Percentiles rank a stretch among this genome's conserved stretches.
phyloP scores from a whole-genome alignment of 1,284 basidiomycete species.

The Moesziomyces parantarcticus region DNA sequence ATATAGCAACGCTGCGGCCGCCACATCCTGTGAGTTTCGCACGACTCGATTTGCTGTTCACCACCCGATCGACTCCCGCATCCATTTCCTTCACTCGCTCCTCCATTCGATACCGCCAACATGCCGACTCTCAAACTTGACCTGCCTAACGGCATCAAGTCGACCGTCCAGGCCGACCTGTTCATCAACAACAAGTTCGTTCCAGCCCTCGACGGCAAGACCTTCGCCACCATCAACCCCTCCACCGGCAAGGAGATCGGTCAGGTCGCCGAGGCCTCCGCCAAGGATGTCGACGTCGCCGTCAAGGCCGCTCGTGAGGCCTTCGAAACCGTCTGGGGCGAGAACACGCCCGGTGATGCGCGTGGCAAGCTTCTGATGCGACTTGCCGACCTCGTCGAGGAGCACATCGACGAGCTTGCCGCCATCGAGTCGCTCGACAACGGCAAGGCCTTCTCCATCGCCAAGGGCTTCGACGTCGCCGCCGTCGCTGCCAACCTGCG shows the following conservation, averaged over 20 bases:
- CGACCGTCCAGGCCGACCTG: conserved; percentile 56
- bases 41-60: background rate
- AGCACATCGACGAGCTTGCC: conserved; percentile 76
- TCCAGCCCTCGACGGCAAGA: conserved; percentile 60
- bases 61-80: background rate
- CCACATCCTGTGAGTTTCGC: too few species aligned
- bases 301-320: conserved; percentile 62
- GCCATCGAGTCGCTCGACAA: conserved; percentile 74
- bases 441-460: conserved; percentile 80
- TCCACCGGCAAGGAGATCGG: conserved; percentile 63
- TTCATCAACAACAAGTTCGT: conserved; percentile 66
- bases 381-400: conserved; percentile 80
- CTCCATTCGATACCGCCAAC: conserved; percentile 3
- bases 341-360: conserved; percentile 72
- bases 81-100: background rate
- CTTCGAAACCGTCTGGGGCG: conserved; percentile 58
- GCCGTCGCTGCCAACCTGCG: conserved; percentile 74
- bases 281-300: conserved; percentile 62
- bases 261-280: conserved; percentile 61
- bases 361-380: conserved; percentile 76
- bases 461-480: conserved; percentile 76
- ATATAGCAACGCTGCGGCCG: too few species aligned
- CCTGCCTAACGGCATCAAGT: conserved; percentile 62
- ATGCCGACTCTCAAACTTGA: conserved; percentile 62
- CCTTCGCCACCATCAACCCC: conserved; percentile 62